Percentiles rank a stretch among this genome's conserved stretches.
Conservation (phyloP, 768 basidiomycete genomes). For the Pleurotus pulmonarius region DNA sequence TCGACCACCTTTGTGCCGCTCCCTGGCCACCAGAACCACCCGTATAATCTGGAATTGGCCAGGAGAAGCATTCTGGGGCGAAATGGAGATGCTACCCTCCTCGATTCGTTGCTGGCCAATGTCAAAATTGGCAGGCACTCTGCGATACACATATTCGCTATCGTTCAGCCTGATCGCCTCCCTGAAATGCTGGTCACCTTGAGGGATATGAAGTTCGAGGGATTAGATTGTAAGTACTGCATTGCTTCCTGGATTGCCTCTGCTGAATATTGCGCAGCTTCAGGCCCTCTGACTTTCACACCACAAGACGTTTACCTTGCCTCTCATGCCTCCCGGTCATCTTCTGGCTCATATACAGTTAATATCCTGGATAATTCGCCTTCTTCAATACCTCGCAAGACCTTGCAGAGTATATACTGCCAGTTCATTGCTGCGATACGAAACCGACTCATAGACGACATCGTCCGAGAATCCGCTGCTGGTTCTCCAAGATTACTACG, state of each 20-base stretch:
- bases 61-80: slow-evolving; percentile 43
- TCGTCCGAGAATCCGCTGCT: slow-evolving; percentile 38
- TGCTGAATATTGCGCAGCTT: slow-evolving; percentile 25
- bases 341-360: slow-evolving; percentile 31
- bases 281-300: slow-evolving; percentile 40
- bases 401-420: slow-evolving; percentile 36
- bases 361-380: slow-evolving; percentile 25
- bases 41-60: slow-evolving; percentile 44
- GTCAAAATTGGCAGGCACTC: slow-evolving; percentile 41
- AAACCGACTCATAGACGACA: slow-evolving; percentile 46
- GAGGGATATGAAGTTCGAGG: slow-evolving; percentile 39
- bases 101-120: slow-evolving; percentile 49
- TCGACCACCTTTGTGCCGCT: slow-evolving; percentile 41
- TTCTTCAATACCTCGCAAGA: slow-evolving; percentile 32
- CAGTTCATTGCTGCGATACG: slow-evolving; percentile 68
- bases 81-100: slow-evolving; percentile 32
- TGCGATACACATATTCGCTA: slow-evolving; percentile 56
- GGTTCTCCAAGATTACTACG: slow-evolving; percentile 38
- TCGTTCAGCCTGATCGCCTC: slow-evolving; percentile 32
- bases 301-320: slow-evolving; percentile 51
- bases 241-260: neutral
- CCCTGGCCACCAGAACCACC: slow-evolving; percentile 16
- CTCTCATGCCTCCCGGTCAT: slow-evolving; percentile 40
- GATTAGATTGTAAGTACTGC: slow-evolving; percentile 44
- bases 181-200: slow-evolving; percentile 29